These are phyloP conservation scores for Lipomyces yamadae DNA, from an alignment of 805 yeast genomes.

Conservation along the genomic window DNA sequence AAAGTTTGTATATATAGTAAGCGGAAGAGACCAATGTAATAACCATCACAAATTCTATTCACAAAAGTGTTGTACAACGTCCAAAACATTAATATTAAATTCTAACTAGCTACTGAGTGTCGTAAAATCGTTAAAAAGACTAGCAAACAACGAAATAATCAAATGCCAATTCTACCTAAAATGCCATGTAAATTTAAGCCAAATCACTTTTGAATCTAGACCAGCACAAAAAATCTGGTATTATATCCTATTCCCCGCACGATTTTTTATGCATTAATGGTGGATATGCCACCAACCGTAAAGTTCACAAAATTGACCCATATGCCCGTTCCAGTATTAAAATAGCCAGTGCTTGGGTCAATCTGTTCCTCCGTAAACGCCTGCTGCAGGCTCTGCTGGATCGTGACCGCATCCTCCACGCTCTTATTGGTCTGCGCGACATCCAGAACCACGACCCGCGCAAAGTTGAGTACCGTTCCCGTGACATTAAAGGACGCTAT, in stretches of 20 bases:
- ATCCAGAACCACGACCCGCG: slow-evolving; percentile 23
- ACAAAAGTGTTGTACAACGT: not conserved
- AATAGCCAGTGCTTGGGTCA: slow-evolving; percentile 12
- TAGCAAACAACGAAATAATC: not conserved
- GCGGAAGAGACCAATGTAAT: not conserved
- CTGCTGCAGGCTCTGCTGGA: slow-evolving; percentile 22
- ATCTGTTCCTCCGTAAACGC: slow-evolving; percentile 20
- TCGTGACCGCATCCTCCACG: slow-evolving; percentile 25
- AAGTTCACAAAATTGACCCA: slow-evolving; percentile 10
- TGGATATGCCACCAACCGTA: slow-evolving; percentile 7
- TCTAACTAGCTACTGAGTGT: not conserved
- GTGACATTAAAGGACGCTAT: slow-evolving; percentile 16
- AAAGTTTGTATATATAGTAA: not conserved
- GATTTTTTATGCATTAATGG: too few relatives aligned
- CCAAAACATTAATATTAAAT: slow-evolving; percentile 1
- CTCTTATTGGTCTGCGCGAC: slow-evolving; percentile 25
- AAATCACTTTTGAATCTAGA: not conserved
- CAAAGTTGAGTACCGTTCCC: slow-evolving; percentile 17
- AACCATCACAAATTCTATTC: not conserved
- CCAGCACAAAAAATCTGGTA: not conserved
- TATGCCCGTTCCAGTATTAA: slow-evolving; percentile 1
- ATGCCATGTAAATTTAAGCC: not conserved
- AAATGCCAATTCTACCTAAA: not conserved
- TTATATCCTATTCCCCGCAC: too few relatives aligned
- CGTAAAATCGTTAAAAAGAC: not conserved